These are phyloP conservation scores for Myriosclerotinia scirpicola DNA, from an alignment of 2,329 filamentous ascomycete species.

Conservation along the genomic window DNA sequence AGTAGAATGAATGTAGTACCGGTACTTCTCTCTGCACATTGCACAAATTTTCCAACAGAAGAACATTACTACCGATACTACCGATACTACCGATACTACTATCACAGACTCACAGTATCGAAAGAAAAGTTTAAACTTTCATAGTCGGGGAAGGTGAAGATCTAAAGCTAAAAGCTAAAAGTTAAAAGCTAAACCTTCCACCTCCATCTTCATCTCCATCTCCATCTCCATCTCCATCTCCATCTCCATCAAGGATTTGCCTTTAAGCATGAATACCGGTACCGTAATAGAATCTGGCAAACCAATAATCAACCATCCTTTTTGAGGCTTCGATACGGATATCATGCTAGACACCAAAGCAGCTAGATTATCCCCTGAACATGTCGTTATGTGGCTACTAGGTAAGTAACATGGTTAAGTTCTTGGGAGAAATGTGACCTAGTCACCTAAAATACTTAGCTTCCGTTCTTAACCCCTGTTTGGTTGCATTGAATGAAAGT, in stretches of 20 bases:
- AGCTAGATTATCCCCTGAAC: slow-evolving; percentile 4
- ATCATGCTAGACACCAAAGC: neutral
- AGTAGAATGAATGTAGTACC: too few species aligned
- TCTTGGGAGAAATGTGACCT: neutral
- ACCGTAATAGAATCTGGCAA: neutral
- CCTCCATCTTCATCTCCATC: neutral
- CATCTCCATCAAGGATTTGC: neutral
- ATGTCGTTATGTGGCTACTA: neutral
- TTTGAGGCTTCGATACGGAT: too few species aligned
- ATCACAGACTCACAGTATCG: too few species aligned
- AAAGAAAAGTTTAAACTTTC: neutral
- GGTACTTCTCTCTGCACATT: neutral
- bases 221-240: too few species aligned
- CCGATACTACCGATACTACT: too few species aligned
- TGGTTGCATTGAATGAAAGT: neutral
- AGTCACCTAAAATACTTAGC: neutral
- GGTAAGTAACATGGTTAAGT: neutral
- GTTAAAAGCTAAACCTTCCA: too few species aligned
- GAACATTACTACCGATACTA: too few species aligned
- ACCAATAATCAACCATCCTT: neutral
- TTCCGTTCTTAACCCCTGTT: neutral
- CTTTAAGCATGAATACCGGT: neutral
- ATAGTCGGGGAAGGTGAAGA: neutral
- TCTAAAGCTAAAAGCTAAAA: neutral
- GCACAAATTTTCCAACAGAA: neutral